Base-by-base conservation (phyloP, 139 green algal species). In the Chlorella sp. region DNA sequence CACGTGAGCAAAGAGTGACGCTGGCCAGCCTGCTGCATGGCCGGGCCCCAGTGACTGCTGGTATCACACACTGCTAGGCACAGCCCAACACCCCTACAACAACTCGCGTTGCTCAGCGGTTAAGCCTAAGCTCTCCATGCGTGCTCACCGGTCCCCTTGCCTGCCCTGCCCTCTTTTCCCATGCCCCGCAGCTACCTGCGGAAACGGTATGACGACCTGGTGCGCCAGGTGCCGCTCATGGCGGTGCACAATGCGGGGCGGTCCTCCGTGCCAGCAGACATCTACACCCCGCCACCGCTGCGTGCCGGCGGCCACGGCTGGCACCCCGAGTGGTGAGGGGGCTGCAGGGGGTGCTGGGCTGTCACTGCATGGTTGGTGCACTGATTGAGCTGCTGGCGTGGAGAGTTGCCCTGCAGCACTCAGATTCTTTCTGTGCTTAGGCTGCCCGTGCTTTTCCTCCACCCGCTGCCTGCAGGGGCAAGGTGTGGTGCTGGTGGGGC, bases 261-360 rank as follows among this genome's bases (percentile, higher is more conserved):
- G 28, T 81, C 79, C 17, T 30, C n/a, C 11, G 83, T 94, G 63
- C 83, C 88, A 57, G 79, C 91, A 11, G 60, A 82, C 26, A 73
- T 92, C 32, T 94, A 91, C 82, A 91, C 85, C 23, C 89, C 91
- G 11, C 91, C 91, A 15, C 85, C 89, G 2, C 83, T 94, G 38
- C 75, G 89, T 3, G 34, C 65, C 21, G 82, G 87, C 16, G 83
- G 80, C 73, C 44, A 82, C 12, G 91, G 89, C 44, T 94, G 91
- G 91, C 86, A 93, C 78, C 89, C 90, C 30, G 91, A 93, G 74
- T 91, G 80, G 86, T 89, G 91, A 64, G 92, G 28, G 38, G 38
- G 39, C 15, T 32, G 63, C 13, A n/a, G 41, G 11, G n/a, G 18
- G 51, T 32, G 28, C 32, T 44, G 51, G 36, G 12, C 20, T 18